These are phyloP conservation scores for Lagenaria siceraria DNA, from an alignment of 306 rosid species.

Conservation along the genomic window DNA sequence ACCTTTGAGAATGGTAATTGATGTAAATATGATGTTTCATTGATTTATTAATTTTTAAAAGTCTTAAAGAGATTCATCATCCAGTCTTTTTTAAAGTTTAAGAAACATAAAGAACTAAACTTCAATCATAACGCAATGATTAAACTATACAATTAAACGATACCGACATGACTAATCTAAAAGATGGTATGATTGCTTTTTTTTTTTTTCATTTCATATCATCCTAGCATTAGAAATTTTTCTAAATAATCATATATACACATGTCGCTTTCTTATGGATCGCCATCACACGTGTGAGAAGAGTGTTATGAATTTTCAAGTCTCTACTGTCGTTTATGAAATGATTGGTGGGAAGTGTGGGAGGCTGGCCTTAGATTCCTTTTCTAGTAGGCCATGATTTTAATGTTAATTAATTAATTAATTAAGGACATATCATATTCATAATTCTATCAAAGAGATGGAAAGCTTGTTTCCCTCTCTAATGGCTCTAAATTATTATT, in stretches of 20 bases:
- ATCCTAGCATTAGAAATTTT: neutral
- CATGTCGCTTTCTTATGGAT: neutral
- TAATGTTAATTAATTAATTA: neutral
- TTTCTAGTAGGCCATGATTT: neutral
- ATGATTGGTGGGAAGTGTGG: neutral
- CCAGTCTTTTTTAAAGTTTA: too few species aligned
- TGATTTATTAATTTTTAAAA: too few species aligned
- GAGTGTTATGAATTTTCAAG: neutral
- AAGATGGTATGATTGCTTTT: too few species aligned
- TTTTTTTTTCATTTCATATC: too few species aligned
- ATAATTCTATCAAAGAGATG: neutral
- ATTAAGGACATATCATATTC: neutral
- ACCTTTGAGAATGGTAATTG: too few species aligned
- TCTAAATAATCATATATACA: neutral
- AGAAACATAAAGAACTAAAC: too few species aligned
- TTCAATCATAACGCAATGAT: neutral
- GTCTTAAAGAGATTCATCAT: too few species aligned
- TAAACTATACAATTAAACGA: neutral
- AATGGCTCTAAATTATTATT: neutral
- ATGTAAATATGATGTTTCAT: too few species aligned
- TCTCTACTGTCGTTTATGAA: neutral
- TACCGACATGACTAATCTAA: neutral
- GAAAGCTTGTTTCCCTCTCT: neutral
- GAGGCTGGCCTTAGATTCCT: neutral
- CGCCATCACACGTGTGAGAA: neutral